Evolutionary conservation across 2,329 filamentous ascomycete genomes (phyloP).

Genomic region (Lachnum nothofagi): DNA sequence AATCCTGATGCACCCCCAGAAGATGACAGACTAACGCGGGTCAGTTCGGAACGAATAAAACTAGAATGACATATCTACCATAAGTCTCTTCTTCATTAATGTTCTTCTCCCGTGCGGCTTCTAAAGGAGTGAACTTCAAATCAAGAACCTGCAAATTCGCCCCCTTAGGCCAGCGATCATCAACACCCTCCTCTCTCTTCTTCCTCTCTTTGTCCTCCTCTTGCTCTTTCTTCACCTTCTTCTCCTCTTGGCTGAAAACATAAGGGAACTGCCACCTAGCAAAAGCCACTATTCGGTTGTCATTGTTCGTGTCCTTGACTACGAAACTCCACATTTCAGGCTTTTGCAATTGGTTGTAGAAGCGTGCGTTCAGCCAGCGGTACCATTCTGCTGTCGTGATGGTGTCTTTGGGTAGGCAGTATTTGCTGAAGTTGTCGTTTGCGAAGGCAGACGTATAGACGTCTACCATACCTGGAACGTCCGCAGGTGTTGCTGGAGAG

Average conservation of each 20-base stretch:
- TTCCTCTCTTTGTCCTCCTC: constrained; percentile 7
- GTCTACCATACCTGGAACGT: constrained; percentile 29
- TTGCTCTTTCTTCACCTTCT: constrained; percentile 3
- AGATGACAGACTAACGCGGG: constrained; percentile 36
- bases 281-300: constrained; percentile 31
- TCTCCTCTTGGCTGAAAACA: constrained; percentile 20
- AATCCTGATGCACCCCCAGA: constrained; percentile 34
- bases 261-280: constrained; percentile 35
- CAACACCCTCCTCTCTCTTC: constrained; percentile 1
- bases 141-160: constrained; percentile 28
- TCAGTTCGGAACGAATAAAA: neutral
- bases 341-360: constrained; percentile 28
- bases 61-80: constrained; percentile 24
- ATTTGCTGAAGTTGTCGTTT: constrained; percentile 27
- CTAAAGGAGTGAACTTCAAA: constrained; percentile 31
- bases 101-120: constrained; percentile 28
- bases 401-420: constrained; percentile 18
- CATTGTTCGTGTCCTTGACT: constrained; percentile 25
- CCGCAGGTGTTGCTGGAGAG: constrained; percentile 23
- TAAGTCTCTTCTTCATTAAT: constrained; percentile 32
- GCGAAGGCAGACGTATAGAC: constrained; percentile 31
- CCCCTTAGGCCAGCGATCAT: constrained; percentile 30
- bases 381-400: constrained; percentile 12
- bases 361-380: constrained; percentile 31
- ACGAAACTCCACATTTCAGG: constrained; percentile 33